A percentile compares a stretch with the other conserved stretches of the same genome.
These are phyloP conservation scores for Pseudocercospora musae DNA, from an alignment of 2,329 filamentous ascomycete genomes.

Conservation along the genomic window DNA sequence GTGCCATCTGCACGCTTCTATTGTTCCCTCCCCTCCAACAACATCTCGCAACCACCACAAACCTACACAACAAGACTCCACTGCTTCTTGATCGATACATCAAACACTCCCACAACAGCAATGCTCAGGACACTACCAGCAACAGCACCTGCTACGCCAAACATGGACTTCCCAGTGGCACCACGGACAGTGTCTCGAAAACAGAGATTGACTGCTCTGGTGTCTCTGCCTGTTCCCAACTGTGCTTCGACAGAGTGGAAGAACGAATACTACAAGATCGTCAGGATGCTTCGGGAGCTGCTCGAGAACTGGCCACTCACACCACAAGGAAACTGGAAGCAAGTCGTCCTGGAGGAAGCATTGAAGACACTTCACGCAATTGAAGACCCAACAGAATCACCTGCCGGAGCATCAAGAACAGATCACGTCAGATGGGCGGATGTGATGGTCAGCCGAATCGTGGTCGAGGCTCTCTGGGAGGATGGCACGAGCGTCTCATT, in stretches of 20 bases:
- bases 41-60: neutral
- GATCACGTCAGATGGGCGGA: slow-evolving; percentile 21
- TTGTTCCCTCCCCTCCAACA: neutral
- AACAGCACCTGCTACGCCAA: neutral
- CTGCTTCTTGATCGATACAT: neutral
- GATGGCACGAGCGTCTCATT: slow-evolving; percentile 14
- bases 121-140: neutral
- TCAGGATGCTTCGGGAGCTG: slow-evolving; percentile 20
- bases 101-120: neutral
- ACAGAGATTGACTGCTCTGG: slow-evolving; percentile 17
- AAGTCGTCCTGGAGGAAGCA: slow-evolving; percentile 18
- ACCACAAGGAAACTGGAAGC: slow-evolving; percentile 19
- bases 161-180: slow-evolving; percentile 11
- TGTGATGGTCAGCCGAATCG: slow-evolving; percentile 18
- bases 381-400: slow-evolving; percentile 18
- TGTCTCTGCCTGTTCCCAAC: slow-evolving; percentile 13
- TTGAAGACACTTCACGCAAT: slow-evolving; percentile 15
- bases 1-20: neutral
- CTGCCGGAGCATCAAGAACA: slow-evolving; percentile 10
- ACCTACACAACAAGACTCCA: neutral
- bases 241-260: slow-evolving; percentile 21
- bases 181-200: slow-evolving; percentile 17
- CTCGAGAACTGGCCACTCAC: slow-evolving; percentile 15
- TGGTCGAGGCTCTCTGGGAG: slow-evolving; percentile 21
- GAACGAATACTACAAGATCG: slow-evolving; percentile 22